These are phyloP conservation scores for Thermothelomyces thermophilus DNA, from an alignment of 2,329 filamentous ascomycete species.

Conservation along the genomic window DNA sequence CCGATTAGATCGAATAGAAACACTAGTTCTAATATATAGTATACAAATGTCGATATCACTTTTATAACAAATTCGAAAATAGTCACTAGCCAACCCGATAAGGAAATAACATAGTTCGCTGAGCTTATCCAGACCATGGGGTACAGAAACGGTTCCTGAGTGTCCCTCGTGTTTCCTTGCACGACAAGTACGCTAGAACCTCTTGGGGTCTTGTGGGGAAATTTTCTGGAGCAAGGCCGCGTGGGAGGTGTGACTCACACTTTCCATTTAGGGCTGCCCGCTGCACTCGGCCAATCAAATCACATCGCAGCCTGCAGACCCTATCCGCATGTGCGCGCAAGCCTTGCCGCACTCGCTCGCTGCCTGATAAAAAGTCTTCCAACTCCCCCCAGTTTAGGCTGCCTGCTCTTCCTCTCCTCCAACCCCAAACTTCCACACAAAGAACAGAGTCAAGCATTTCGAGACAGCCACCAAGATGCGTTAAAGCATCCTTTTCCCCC, in stretches of 20 bases:
- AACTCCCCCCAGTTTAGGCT: constrained; percentile 26
- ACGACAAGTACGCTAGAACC: too few relatives aligned
- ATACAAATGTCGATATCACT: too few relatives aligned
- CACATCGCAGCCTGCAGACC: constrained; percentile 1
- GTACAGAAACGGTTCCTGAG: too few relatives aligned
- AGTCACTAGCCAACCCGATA: too few relatives aligned
- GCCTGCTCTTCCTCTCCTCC: constrained; percentile 32
- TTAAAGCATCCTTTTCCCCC: constrained; percentile 43
- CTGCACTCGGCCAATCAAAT: constrained; percentile 15
- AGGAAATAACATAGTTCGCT: too few relatives aligned
- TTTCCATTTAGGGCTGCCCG: constrained; percentile 22
- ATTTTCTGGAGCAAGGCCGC: constrained; percentile 13
- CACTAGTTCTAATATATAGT: too few relatives aligned
- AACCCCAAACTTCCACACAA: constrained; percentile 31
- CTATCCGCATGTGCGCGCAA: constrained; percentile 10
- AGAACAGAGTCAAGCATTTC: constrained; percentile 30
- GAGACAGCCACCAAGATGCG: constrained; percentile 49
- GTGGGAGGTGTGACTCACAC: constrained; percentile 27
- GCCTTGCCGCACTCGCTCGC: constrained; percentile 27
- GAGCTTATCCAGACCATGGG: too few relatives aligned
- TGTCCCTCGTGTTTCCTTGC: too few relatives aligned
- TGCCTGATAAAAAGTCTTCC: constrained; percentile 44
- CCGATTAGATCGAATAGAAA: too few relatives aligned
- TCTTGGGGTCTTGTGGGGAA: too few relatives aligned
- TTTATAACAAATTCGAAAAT: too few relatives aligned